Conservation (phyloP, 177 flowering plant genomes). For the Vitis hybrid region DNA sequence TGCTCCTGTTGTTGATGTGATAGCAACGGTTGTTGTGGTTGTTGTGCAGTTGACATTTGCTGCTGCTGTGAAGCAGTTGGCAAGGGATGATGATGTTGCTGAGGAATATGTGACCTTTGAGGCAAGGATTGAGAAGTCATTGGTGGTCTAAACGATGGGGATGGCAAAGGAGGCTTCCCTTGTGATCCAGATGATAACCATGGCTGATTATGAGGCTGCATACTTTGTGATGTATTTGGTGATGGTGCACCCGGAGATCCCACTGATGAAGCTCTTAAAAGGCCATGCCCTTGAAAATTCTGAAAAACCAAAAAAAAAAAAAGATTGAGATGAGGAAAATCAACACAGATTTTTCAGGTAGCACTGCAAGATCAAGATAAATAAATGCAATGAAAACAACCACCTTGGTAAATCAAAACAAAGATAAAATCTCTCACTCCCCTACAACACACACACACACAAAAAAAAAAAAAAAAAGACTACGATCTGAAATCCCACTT, state of each 20-base stretch:
- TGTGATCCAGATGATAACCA: conserved; percentile 69
- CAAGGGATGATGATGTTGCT: conserved; percentile 43
- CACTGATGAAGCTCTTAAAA: conserved; percentile 46
- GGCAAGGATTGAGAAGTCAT: conserved; percentile 51
- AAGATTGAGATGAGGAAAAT: background rate
- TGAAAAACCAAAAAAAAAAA: conserved; percentile 17
- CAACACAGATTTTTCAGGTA: background rate
- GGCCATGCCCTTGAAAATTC: conserved; percentile 74
- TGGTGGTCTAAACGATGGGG: conserved; percentile 59
- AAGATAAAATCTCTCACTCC: no score
- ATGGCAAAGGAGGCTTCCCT: conserved; percentile 72
- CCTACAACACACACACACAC: no score
- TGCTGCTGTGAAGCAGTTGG: conserved; percentile 47
- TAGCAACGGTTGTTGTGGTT: conserved; percentile 38
- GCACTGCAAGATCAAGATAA: background rate
- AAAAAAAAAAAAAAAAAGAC: no score
- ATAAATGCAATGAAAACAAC: background rate
- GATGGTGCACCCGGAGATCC: conserved; percentile 53
- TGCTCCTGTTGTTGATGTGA: conserved; percentile 62
- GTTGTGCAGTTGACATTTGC: conserved; percentile 47
- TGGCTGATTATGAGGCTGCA: conserved; percentile 63
- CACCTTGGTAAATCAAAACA: background rate
- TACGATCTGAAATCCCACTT: no score
- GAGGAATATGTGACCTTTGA: conserved; percentile 65
- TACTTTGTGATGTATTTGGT: conserved; percentile 47